Percentiles rank a stretch among this genome's conserved stretches.
Evolutionary conservation across 2,329 filamentous ascomycete genomes (phyloP).

Genomic region (Monosporascus sp.): DNA sequence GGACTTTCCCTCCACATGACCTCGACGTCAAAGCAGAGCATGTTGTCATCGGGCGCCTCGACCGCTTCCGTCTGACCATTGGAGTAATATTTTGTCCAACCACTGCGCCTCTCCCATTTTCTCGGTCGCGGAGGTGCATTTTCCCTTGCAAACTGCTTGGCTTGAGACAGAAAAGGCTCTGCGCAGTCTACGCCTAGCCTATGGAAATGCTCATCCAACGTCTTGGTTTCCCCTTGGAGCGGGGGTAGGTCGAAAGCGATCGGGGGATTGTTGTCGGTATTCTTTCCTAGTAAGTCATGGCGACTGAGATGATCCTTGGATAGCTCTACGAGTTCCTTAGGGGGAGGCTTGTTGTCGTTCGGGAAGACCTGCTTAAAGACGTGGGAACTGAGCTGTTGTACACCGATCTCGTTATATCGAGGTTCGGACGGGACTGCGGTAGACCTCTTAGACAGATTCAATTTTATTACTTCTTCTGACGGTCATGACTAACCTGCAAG

Average conservation of each 20-base stretch:
- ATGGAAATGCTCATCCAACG: conserved; percentile 90
- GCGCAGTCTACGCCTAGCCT: conserved; percentile 81
- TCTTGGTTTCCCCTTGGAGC: conserved; percentile 60
- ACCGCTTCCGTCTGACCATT: conserved; percentile 69
- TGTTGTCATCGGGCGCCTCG: conserved; percentile 69
- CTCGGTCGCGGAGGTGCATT: conserved; percentile 54
- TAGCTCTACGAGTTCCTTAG: conserved; percentile 69
- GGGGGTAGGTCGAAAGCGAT: conserved; percentile 81
- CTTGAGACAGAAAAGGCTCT: conserved; percentile 72
- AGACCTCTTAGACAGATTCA: conserved; percentile 10
- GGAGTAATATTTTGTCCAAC: conserved; percentile 87
- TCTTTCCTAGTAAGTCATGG: conserved; percentile 88
- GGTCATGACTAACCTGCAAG: conserved; percentile 36
- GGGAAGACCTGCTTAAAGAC: conserved; percentile 82
- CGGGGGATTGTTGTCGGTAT: conserved; percentile 68
- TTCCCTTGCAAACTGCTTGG: conserved; percentile 67
- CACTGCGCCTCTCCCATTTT: conserved; percentile 73
- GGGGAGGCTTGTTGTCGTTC: conserved; percentile 47
- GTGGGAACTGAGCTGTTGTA: conserved; percentile 85
- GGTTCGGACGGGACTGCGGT: conserved; percentile 46
- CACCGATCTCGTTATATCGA: conserved; percentile 86
- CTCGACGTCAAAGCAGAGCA: conserved; percentile 92
- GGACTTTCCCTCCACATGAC: conserved; percentile 92
- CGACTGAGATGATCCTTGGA: conserved; percentile 76
- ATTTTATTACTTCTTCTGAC: not conserved